Base-by-base conservation (phyloP, 169 alveolate genomes). In the Theileria annulata region DNA sequence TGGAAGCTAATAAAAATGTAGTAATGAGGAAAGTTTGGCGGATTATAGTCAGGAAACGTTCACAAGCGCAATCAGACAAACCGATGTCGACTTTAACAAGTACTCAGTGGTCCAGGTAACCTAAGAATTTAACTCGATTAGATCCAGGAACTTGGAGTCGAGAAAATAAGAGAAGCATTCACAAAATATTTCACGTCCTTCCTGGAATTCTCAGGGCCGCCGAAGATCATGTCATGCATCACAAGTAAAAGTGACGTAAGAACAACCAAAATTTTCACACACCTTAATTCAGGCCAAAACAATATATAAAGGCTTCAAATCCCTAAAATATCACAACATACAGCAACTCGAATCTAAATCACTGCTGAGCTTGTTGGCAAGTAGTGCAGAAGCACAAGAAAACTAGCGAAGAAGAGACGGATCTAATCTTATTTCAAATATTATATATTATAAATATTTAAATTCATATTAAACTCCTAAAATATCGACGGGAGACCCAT, bases 41-140 rank as follows among this genome's bases (percentile, higher is more conserved):
- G 92, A 87, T 47, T 75, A 82, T 75, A 83, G 91, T 30, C 60
- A 77, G 31, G 87, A 86, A 56, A 82, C 94, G 21, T 80, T 81
- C 70, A 74, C 59, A 51, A 47, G 69, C 35, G 83, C 91, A 27
- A 51, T 90, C 75, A 80, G 89, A 54, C 79, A 85, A 37, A 78
- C 87, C 33, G 69, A 73, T 30, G 30, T 74, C 42, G 35, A 48
- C 47, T 77, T 63, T 48, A 76, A 68, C 67, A 23, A 12, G 74
- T 47, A 28, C 23, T 56, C 35, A 49, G 60, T 75, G 1, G 67
- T 3, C 28, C 62, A 73, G 80, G 80, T 73, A 60, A 15, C 8
- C 9, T n/a, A 19, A 60, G 28, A 21, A 35, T 0, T n/a, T 73
- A 51, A 21, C 12, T 1, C 35, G 64, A 30, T 27, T 48, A 66